Evolutionary conservation across 2,329 filamentous ascomycete genomes (phyloP).

Genomic region (Talaromyces sp.): DNA sequence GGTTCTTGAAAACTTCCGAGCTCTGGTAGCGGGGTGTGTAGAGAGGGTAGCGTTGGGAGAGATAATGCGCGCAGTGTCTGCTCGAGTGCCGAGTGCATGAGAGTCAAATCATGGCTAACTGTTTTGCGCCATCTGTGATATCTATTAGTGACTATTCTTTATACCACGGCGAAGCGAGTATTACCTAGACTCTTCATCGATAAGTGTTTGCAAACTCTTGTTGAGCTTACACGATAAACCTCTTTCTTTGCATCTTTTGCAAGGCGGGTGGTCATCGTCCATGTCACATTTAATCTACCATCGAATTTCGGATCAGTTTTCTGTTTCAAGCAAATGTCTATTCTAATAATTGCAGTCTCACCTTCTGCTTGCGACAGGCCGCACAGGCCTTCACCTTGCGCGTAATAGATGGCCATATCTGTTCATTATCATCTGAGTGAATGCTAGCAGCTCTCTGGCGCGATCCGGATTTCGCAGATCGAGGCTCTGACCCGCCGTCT

Average conservation of each 20-base stretch:
- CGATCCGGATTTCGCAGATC: constrained; percentile 11
- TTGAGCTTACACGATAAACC: constrained; percentile 48
- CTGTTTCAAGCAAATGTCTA: not conserved
- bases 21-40: constrained; percentile 31
- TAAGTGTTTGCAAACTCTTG: constrained; percentile 45
- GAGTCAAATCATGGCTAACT: constrained; percentile 18
- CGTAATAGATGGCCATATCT: constrained; percentile 30
- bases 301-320: not conserved
- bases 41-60: constrained; percentile 37
- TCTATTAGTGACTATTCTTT: not conserved
- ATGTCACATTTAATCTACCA: constrained; percentile 48
- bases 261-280: constrained; percentile 45
- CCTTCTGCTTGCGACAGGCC: constrained; percentile 52
- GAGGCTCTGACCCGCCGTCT: constrained; percentile 14
- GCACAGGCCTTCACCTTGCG: constrained; percentile 48
- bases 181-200: constrained; percentile 40
- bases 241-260: constrained; percentile 46
- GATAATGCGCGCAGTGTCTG: constrained; percentile 37
- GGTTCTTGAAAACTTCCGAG: constrained; percentile 3
- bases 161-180: not conserved
- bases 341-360: constrained; percentile 20
- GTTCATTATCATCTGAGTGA: constrained; percentile 18
- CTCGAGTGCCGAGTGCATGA: constrained; percentile 20
- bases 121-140: constrained; percentile 27
- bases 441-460: constrained; percentile 15